These are phyloP conservation scores for Umbilicus rupestris DNA, from an alignment of 164 flowering plant genomes.

Conservation along the genomic window DNA sequence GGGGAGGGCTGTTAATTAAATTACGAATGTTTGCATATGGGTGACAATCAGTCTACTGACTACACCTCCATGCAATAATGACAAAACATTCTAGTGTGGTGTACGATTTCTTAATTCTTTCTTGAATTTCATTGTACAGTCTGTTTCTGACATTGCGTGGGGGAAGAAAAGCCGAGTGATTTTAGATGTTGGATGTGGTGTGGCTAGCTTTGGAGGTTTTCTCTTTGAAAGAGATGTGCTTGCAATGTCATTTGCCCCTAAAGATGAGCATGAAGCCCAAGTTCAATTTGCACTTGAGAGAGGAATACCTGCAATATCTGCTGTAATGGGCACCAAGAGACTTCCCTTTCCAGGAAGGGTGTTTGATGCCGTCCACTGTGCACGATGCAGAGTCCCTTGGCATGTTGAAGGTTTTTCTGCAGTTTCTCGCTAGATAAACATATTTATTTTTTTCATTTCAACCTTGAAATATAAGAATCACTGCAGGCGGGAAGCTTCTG, in stretches of 20 bases:
- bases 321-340: constrained; percentile 93
- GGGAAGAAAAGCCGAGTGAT: constrained; percentile 76
- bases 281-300: constrained; percentile 98
- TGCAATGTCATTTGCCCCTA: constrained; percentile 97
- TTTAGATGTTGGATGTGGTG: constrained; percentile 98
- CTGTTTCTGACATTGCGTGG: constrained; percentile 77
- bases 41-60: not conserved
- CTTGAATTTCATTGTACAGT: constrained; percentile 28
- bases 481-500: constrained; percentile 77
- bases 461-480: constrained; percentile 11
- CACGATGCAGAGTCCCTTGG: constrained; percentile 98
- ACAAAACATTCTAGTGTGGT: too few relatives aligned
- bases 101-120: not conserved
- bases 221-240: constrained; percentile 91
- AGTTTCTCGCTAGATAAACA: not conserved
- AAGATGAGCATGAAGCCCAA: constrained; percentile 99
- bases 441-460: not conserved
- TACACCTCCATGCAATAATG: not conserved
- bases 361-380: constrained; percentile 93
- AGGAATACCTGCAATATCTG: constrained; percentile 95
- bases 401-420: constrained; percentile 65
- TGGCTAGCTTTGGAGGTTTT: constrained; percentile 97
- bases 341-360: constrained; percentile 83
- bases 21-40: not conserved
- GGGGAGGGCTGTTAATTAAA: not conserved